Evolutionary conservation across 495 filamentous ascomycete species (phyloP).

Genomic region (Aspergillus incahuasiensis): DNA sequence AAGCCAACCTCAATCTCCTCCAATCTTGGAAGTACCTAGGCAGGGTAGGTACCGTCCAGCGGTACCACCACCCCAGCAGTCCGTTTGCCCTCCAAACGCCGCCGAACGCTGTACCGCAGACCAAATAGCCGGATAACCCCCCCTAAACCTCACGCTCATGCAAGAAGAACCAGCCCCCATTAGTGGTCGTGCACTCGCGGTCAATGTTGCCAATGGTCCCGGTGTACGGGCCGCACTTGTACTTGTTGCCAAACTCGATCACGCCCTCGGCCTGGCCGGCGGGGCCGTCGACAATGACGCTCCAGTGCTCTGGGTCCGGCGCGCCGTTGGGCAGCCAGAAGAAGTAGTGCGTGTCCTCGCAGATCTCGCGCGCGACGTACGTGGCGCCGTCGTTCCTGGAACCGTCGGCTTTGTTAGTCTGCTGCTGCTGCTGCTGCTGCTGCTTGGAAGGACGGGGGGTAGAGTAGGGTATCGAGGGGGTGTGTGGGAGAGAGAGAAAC

Average conservation of each 20-base stretch:
- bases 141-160: neutral
- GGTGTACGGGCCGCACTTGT: slow-evolving; percentile 1
- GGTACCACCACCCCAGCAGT: too few species aligned
- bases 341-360: slow-evolving; percentile 2
- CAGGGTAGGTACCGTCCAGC: too few species aligned
- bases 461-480: neutral
- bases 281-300: neutral
- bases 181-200: neutral
- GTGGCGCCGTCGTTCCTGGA: slow-evolving; percentile 2
- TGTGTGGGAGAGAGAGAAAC: neutral
- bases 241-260: slow-evolving; percentile 1
- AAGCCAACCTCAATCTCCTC: too few species aligned
- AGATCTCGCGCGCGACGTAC: slow-evolving; percentile 7
- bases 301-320: neutral
- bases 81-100: too few species aligned
- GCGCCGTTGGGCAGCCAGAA: slow-evolving; percentile 7
- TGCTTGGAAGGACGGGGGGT: too few species aligned
- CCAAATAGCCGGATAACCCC: too few species aligned
- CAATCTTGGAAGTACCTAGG: too few species aligned
- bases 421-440: too few species aligned
- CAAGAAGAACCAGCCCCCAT: slow-evolving; percentile 5
- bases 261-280: neutral
- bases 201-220: slow-evolving; percentile 4
- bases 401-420: too few species aligned
- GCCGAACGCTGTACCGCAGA: too few species aligned